A percentile compares a stretch with the other conserved stretches of the same genome.
phyloP scores from a whole-genome alignment of 2,329 filamentous ascomycete genomes.

The Orbilia javanica region DNA sequence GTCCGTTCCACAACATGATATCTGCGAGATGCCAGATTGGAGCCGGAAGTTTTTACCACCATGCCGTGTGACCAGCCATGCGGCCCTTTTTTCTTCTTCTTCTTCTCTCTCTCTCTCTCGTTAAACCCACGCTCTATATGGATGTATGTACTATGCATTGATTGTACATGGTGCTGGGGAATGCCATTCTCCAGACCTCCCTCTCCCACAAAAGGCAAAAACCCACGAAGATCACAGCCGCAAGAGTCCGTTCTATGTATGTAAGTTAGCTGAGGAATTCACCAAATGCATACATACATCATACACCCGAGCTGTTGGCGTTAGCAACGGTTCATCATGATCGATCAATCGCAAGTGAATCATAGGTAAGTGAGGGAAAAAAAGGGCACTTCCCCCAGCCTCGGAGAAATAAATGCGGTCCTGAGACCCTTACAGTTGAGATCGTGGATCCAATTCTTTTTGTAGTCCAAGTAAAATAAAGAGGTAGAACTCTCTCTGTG shows the following conservation, averaged over 20 bases:
- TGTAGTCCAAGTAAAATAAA: conserved; percentile 10
- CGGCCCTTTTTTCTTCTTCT: too few species aligned
- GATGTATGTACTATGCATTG: too few species aligned
- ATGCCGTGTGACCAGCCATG: conserved; percentile 23
- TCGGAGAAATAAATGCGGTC: background rate
- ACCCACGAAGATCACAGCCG: background rate
- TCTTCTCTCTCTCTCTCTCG: background rate
- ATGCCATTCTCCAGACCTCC: too few species aligned
- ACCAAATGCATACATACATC: conserved; percentile 2
- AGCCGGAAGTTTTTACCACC: too few species aligned
- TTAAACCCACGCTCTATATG: background rate
- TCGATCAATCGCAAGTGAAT: background rate
- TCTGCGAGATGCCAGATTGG: too few species aligned
- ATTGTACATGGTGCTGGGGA: background rate
- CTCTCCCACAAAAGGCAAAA: background rate
- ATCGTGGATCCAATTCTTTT: background rate
- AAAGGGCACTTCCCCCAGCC: background rate
- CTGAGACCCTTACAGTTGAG: background rate
- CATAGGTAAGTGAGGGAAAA: background rate
- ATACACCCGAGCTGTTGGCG: too few species aligned
- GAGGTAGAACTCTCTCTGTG: conserved; percentile 1
- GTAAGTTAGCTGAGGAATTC: too few species aligned
- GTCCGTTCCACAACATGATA: conserved; percentile 2
- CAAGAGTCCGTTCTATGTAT: background rate
- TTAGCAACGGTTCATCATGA: background rate